Evolutionary conservation across 768 basidiomycete genomes (phyloP).

Genomic region (Xerocomus spinulosus): DNA sequence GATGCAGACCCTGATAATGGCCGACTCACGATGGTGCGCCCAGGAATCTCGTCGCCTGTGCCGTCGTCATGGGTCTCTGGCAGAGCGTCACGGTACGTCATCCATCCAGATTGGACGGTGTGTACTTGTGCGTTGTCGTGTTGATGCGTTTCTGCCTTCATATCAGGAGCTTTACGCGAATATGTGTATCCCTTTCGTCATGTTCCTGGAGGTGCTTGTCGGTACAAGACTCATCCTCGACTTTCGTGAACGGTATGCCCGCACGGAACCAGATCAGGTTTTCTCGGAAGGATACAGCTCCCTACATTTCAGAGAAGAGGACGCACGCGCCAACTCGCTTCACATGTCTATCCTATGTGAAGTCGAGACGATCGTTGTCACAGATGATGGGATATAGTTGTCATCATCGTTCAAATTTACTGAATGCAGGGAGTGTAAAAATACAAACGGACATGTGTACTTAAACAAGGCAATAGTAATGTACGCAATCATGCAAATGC

Average conservation of each 20-base stretch:
- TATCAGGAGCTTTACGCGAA: constrained; percentile 24
- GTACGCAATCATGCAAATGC: constrained; percentile 11
- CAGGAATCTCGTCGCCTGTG: constrained; percentile 25
- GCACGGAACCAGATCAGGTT: constrained; percentile 6
- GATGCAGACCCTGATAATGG: not conserved
- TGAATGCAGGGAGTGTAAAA: constrained; percentile 8
- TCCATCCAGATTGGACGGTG: not conserved
- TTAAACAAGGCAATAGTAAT: not conserved
- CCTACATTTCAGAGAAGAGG: constrained; percentile 12
- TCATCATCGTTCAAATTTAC: constrained; percentile 7
- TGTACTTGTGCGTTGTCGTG: not conserved
- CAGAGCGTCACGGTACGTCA: constrained; percentile 19
- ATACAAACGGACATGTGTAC: constrained; percentile 14
- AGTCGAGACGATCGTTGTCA: constrained; percentile 14
- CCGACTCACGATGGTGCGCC: not conserved
- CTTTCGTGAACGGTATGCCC: constrained; percentile 29
- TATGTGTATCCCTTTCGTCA: constrained; percentile 29
- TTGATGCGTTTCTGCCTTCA: not conserved
- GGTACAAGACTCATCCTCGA: constrained; percentile 30
- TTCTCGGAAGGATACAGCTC: constrained; percentile 11
- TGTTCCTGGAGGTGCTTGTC: constrained; percentile 28
- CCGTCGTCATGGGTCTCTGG: constrained; percentile 27
- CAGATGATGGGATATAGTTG: constrained; percentile 4
- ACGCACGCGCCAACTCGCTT: not conserved
- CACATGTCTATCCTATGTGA: constrained; percentile 12